phyloP scores from a whole-genome alignment of 2,329 filamentous ascomycete genomes.

The Rhynchosporium graminicola region DNA sequence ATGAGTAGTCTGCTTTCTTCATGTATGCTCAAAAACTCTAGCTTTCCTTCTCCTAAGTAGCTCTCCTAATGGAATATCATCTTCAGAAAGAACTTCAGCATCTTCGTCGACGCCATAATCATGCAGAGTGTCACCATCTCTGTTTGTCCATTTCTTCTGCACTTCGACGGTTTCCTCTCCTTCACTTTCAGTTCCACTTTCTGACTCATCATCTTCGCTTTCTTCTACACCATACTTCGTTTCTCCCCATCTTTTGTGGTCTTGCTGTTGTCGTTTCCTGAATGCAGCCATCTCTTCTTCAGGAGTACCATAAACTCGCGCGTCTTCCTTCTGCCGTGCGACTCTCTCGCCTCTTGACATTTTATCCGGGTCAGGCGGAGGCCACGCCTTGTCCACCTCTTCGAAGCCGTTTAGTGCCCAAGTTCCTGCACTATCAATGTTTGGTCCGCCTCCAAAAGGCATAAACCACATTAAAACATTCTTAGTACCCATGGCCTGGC shows the following conservation, averaged over 20 bases:
- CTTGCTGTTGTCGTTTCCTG: conserved; percentile 50
- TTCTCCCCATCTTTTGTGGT: conserved; percentile 45
- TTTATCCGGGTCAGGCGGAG: conserved; percentile 64
- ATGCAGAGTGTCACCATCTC: conserved; percentile 70
- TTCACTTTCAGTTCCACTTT: conserved; percentile 39
- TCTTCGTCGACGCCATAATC: conserved; percentile 84
- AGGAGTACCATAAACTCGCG: conserved; percentile 34
- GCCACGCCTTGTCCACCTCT: conserved; percentile 60
- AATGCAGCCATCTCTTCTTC: conserved; percentile 50
- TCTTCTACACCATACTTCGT: conserved; percentile 31
- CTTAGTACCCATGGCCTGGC: conserved; percentile 70
- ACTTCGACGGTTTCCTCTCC: conserved; percentile 44
- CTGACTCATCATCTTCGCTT: conserved; percentile 31
- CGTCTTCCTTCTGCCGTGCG: conserved; percentile 14
- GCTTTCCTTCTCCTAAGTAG: conserved; percentile 58
- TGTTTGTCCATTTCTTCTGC: conserved; percentile 65
- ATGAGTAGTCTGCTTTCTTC: neutral
- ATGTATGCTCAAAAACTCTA: conserved; percentile 10
- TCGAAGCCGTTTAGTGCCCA: conserved; percentile 81
- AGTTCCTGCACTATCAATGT: conserved; percentile 45
- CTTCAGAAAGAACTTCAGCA: conserved; percentile 59
- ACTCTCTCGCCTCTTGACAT: conserved; percentile 39
- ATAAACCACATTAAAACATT: conserved; percentile 70
- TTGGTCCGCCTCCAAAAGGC: conserved; percentile 60
- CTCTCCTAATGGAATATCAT: conserved; percentile 70